These are phyloP conservation scores for Tetradesmus obliquus DNA, from an alignment of 139 green algal genomes.

Conservation along the genomic window DNA sequence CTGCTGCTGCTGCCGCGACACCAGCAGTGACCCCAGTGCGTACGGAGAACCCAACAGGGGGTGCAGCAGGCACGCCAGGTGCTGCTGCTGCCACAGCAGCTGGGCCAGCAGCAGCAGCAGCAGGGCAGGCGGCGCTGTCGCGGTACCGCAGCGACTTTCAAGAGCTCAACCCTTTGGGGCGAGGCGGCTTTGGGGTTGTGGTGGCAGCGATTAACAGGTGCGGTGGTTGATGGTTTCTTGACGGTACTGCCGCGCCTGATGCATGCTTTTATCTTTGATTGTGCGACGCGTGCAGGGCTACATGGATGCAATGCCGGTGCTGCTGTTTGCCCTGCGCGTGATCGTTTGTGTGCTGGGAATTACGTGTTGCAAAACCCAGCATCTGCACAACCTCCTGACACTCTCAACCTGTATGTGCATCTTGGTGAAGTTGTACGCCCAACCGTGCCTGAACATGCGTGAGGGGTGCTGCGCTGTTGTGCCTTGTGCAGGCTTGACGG, in stretches of 20 bases:
- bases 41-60: neutral
- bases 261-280: neutral
- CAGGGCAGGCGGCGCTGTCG: slow-evolving; percentile 11
- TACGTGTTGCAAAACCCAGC: no score
- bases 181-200: slow-evolving; percentile 90
- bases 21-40: neutral
- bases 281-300: no score
- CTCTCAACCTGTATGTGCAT: no score
- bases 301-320: no score
- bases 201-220: slow-evolving; percentile 86
- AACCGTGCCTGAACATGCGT: no score
- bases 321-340: no score
- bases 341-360: no score
- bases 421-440: no score
- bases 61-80: neutral
- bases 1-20: neutral
- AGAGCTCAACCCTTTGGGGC: slow-evolving; percentile 82
- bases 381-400: no score
- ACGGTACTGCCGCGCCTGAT: neutral
- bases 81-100: neutral
- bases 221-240: neutral
- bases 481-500: slow-evolving; percentile 50
- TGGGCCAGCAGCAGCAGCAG: neutral
- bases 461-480: no score
- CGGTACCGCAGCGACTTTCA: slow-evolving; percentile 80